These are phyloP conservation scores for Nicotiana tabacum DNA, from an alignment of 257 asterid genomes.

Conservation along the genomic window DNA sequence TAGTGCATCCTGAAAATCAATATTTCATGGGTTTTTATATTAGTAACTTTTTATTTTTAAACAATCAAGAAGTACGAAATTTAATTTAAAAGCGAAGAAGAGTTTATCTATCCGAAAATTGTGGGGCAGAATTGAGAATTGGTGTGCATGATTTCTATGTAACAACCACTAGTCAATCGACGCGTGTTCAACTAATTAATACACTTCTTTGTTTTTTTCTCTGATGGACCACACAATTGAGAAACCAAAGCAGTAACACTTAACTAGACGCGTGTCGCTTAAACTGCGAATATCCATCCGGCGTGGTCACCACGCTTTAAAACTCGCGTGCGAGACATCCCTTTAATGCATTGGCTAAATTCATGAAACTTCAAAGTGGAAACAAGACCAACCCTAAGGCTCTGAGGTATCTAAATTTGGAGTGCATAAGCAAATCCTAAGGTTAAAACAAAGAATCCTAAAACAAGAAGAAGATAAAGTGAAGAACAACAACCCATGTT, in stretches of 20 bases:
- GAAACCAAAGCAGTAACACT: background rate
- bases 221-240: background rate
- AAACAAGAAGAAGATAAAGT: background rate
- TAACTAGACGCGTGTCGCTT: background rate
- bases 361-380: constrained; percentile 16
- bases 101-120: background rate
- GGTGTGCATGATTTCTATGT: background rate
- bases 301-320: background rate
- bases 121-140: too few relatives aligned
- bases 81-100: too few relatives aligned
- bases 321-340: background rate
- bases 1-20: too few relatives aligned
- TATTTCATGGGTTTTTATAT: too few relatives aligned
- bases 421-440: background rate
- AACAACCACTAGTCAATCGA: background rate
- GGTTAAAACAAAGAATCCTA: constrained; percentile 14
- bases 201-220: background rate
- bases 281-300: background rate
- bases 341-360: constrained; percentile 2
- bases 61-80: too few relatives aligned
- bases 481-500: background rate
- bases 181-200: background rate
- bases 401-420: background rate
- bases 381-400: constrained; percentile 16
- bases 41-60: too few relatives aligned